Percentiles rank a stretch among this genome's conserved stretches.
These are phyloP conservation scores for Cladobotryum protrusum DNA, from an alignment of 2,329 filamentous ascomycete species.

Conservation along the genomic window DNA sequence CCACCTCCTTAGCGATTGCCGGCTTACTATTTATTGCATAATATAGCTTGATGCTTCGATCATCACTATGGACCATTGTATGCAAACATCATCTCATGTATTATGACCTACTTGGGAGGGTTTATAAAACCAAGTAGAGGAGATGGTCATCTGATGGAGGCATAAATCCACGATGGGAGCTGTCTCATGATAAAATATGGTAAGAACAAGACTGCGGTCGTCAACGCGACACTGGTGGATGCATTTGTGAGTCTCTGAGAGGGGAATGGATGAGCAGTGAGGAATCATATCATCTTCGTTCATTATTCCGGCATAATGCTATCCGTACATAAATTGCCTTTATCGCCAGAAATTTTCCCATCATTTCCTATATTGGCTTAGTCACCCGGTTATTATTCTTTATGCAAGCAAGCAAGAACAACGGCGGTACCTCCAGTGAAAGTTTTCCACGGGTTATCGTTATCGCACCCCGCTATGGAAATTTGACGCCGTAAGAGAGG, in stretches of 20 bases:
- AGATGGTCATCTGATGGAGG: not conserved
- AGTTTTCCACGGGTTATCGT: constrained; percentile 29
- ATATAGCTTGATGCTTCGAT: too few species aligned
- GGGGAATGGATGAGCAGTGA: not conserved
- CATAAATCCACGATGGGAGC: not conserved
- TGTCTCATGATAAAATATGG: not conserved
- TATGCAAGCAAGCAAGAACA: not conserved
- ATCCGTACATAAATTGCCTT: too few species aligned
- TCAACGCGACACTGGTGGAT: not conserved
- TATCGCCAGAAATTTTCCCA: not conserved
- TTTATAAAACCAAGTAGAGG: too few species aligned
- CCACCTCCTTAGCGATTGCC: too few species aligned
- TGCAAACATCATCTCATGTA: too few species aligned
- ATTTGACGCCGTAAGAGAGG: constrained; percentile 13
- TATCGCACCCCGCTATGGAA: constrained; percentile 31
- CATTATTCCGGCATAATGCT: too few species aligned
- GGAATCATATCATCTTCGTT: not conserved
- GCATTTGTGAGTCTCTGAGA: too few species aligned
- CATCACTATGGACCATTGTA: too few species aligned
- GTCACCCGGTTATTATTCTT: not conserved
- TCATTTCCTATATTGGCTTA: not conserved
- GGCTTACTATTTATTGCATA: too few species aligned
- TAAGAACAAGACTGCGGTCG: not conserved
- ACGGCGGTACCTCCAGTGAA: too few species aligned
- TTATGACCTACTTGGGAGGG: too few species aligned